Evolutionary conservation across 768 basidiomycete species (phyloP).

Genomic region (Pleurotus ostreatus): DNA sequence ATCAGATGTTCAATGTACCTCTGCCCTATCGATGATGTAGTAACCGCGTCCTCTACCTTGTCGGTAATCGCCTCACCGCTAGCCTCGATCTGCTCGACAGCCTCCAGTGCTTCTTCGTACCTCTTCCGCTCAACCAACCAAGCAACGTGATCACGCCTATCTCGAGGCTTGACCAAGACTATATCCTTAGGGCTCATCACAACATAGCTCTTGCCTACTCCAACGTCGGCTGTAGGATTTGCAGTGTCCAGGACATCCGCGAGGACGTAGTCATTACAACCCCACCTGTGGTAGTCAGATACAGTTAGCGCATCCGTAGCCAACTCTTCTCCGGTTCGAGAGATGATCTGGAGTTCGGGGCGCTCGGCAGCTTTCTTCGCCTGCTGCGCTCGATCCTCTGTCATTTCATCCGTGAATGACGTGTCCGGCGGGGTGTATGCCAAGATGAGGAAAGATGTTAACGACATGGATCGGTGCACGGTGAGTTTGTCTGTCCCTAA

Average conservation of each 20-base stretch:
- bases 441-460: conserved; percentile 80
- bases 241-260: conserved; percentile 43
- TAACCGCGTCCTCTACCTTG: conserved; percentile 34
- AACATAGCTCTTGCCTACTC: conserved; percentile 58
- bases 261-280: conserved; percentile 89
- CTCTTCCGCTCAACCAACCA: conserved; percentile 87
- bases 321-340: conserved; percentile 83
- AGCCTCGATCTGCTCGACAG: conserved; percentile 65
- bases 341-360: conserved; percentile 93
- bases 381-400: conserved; percentile 67
- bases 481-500: conserved; percentile 9
- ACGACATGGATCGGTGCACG: conserved; percentile 20
- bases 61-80: conserved; percentile 23
- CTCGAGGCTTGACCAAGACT: conserved; percentile 82
- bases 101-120: conserved; percentile 87
- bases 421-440: conserved; percentile 83
- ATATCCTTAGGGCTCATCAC: conserved; percentile 86
- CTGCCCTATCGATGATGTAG: conserved; percentile 70
- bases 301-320: conserved; percentile 81
- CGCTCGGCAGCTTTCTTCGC: conserved; percentile 81
- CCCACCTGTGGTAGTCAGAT: conserved; percentile 74
- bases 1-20: conserved; percentile 87
- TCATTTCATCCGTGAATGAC: conserved; percentile 63
- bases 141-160: conserved; percentile 82
- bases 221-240: conserved; percentile 20